Conservation (phyloP, 2,329 filamentous ascomycete genomes). For the Diplodia intermedia region DNA sequence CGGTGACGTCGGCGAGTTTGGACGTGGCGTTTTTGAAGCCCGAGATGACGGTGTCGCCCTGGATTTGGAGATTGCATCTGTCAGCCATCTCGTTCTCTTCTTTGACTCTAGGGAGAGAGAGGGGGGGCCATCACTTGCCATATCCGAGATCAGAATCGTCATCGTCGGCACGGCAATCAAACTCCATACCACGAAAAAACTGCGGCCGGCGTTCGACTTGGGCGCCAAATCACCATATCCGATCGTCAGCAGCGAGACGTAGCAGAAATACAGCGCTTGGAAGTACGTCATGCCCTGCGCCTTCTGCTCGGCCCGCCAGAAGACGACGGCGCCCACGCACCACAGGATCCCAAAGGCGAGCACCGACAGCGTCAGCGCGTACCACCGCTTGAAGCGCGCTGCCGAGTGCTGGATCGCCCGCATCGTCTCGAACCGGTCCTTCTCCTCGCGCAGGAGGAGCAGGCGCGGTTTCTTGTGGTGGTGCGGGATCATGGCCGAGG, state of each 20-base stretch:
- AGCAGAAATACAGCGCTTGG: constrained; percentile 83
- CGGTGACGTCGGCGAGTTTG: constrained; percentile 67
- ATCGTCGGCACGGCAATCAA: constrained; percentile 85
- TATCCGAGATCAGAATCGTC: constrained; percentile 69
- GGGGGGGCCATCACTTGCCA: not conserved
- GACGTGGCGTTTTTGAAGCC: constrained; percentile 69
- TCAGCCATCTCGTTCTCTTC: not conserved
- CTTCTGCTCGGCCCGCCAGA: constrained; percentile 66
- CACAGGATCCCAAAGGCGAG: constrained; percentile 76
- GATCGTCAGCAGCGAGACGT: constrained; percentile 81
- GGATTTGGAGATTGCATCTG: not conserved
- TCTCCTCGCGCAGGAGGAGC: constrained; percentile 63
- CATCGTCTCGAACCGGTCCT: constrained; percentile 80
- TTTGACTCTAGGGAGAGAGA: too few species aligned
- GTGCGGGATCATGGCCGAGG: not conserved
- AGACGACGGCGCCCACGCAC: constrained; percentile 80
- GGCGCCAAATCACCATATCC: constrained; percentile 85
- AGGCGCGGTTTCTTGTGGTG: constrained; percentile 51
- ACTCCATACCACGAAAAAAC: constrained; percentile 95
- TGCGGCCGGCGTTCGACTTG: constrained; percentile 76
- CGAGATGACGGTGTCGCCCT: constrained; percentile 80
- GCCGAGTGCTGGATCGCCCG: constrained; percentile 75
- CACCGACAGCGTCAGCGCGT: constrained; percentile 71
- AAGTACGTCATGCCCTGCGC: constrained; percentile 73
- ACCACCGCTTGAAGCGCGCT: constrained; percentile 73